Base-by-base conservation (phyloP, 768 basidiomycete species). In the Cystobasidium ongulense region DNA sequence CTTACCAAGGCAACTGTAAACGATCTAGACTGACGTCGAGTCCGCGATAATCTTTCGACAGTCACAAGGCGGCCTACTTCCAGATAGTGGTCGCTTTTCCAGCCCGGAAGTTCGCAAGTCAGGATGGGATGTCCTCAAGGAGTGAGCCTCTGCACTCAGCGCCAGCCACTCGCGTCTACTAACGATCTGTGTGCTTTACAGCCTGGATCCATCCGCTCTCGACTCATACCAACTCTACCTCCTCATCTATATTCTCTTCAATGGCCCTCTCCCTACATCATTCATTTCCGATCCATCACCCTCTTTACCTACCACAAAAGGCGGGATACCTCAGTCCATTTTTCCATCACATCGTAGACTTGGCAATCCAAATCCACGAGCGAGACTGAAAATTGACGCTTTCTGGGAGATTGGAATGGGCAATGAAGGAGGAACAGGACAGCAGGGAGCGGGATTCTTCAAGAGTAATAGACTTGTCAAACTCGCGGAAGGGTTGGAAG, bases 191-290 rank as follows among this genome's bases (percentile, higher is more conserved):
- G 57, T 23, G 1, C 0, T 17, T 21, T 15, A 1, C 76, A 86
- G 84, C 38, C 78, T 82, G 46, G 84, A 84, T 75, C 83, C 88
- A 8, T 84, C 89, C 52, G 87, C 86, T 13, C 85, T 88, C 73
- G 96, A 99, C 81, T 86, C 90, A 13, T 98, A 97, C 80, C 87
- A 89, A 0, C 85, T 98, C 10, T 93, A 92, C 21, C 83, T 98
- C 10, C 85, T 98, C 63, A 84, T 95, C 29, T 90, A 92, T 81
- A 82, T 86, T 13, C 84, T 92, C 18, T 98, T 97, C 84, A 98
- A 97, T 81, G 90, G 91, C 0, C 82, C 85, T 0, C 85, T 87
- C n/a, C 88, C 78, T 17, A 23, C 38, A 18, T 73, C 76, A 2
- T 78, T 63, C 73, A 50, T 67, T 25, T 35, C 89, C 11, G 84